Base-by-base conservation (phyloP, 2,329 filamentous ascomycete genomes). In the Alternaria triticimaculans region DNA sequence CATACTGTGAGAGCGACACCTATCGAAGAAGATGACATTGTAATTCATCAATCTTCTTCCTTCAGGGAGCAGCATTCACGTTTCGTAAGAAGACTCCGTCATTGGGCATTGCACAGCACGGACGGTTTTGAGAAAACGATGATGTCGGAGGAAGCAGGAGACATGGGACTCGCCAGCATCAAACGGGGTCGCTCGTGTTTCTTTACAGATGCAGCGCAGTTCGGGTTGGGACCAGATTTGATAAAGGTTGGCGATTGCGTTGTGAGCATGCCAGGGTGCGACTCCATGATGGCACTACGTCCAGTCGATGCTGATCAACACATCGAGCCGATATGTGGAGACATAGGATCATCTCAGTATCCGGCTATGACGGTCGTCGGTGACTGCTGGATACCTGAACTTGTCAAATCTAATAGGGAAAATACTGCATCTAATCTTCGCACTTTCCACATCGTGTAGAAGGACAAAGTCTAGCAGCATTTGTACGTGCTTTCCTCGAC, bases 291-390 rank as follows among this genome's bases (percentile, higher is more conserved):
- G 37, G 37, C 37, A 18, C n/a, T 41, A 11, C 37, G 37, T 18
- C 37, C 37, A 0, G 2, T 41, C n/a, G 1, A 41, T 0, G 3
- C 0, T 15, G 12, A 23, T 0, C 0, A 46, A 1, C 2, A 46
- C n/a, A 1, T 23, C 21, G 4, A 25, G 20, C 21, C 0, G 11
- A 6, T 23, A 4, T 0, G 5, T 2, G 12, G 12, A 0, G 5
- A 21, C 12, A 21, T 23, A 0, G 20, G 14, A 2, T 0, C 14
- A 21, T 10, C 21, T 25, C 20, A 15, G 12, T 1, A 46, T 23
- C 20, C 20, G 12, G 21, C 12, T 46, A 46, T 25, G 44, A 46
- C 11, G 14, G 21, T 46, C 20, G 44, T 46, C 12, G 44, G 44
- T 2, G 20, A 46, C 44, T 46, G 20, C 21, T 46, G 21, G 12